Base-by-base conservation (phyloP, 192 early-diverging fungal species). In the Allomyces macrogynus region DNA sequence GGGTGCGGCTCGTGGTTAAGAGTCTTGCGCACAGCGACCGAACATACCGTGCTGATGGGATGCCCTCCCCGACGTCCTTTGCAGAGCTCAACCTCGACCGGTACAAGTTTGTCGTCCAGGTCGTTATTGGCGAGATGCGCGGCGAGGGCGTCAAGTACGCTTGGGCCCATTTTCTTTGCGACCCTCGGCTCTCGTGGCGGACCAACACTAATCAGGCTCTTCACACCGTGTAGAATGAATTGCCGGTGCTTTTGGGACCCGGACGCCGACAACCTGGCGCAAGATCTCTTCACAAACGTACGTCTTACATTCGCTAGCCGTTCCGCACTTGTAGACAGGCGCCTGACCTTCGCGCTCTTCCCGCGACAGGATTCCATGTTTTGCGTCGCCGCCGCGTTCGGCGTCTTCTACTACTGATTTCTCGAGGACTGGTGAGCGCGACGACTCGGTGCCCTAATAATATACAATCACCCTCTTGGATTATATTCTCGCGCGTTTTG, bases 191-290 rank as follows among this genome's bases (percentile, higher is more conserved):
- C 26, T 27, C 26, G 26, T 27, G n/a, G n/a, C n/a, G n/a, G n/a
- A n/a, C 4, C 26, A 27, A 27, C 4, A 54, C 12, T 54, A 8
- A 49, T 63, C 1, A 10, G 23, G 4, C 27, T 32, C 61, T 25
- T 12, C 10, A 25, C 61, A 62, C 23, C 16, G 25, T 10, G 9
- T 62, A 83, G 81, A 64, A 77, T 83, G 73, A 77, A 77, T 26
- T 77, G 77, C 49, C 69, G 81, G n/a, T 81, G 80, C 54, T 78
- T 83, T 40, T 83, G 81, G 81, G 81, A 83, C 54, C 68, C 79
- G 20, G 81, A 83, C 68, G 75, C 81, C n/a, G 81, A 83, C 63
- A 82, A 80, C 60, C 66, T 83, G 60, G 81, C 79, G 3, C 76
- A 83, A 43, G 78, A 83, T 43, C 76, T 72, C 9, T 83, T 81